Conservation (phyloP, 2,329 filamentous ascomycete genomes). For the Leptographium galeiforme region DNA sequence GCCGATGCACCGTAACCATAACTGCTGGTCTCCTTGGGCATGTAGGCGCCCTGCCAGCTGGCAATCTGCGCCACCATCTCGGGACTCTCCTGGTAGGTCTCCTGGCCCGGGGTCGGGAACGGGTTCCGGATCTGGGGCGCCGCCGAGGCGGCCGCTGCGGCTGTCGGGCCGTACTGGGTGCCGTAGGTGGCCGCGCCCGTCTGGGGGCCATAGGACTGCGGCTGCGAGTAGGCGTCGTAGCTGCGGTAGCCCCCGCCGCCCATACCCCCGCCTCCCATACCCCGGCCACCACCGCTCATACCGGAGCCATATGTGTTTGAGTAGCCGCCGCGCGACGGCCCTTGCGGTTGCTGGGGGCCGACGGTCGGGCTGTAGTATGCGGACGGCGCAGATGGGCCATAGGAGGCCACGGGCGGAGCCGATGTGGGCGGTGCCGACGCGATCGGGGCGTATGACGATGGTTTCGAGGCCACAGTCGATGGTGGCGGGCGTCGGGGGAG, state of each 20-base stretch:
- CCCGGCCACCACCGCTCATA: slow-evolving; percentile 13
- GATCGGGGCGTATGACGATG: slow-evolving; percentile 8
- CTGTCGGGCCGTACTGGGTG: slow-evolving; percentile 8
- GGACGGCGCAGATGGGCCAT: slow-evolving; percentile 4
- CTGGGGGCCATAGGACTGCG: slow-evolving; percentile 10
- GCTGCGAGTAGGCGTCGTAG: slow-evolving; percentile 9
- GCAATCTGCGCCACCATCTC: slow-evolving; percentile 86
- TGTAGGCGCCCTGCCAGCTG: slow-evolving; percentile 88
- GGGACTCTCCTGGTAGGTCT: slow-evolving; percentile 40
- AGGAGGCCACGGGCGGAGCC: slow-evolving; percentile 2
- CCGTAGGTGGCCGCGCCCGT: slow-evolving; percentile 13
- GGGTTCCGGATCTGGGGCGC: slow-evolving; percentile 68
- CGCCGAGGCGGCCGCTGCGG: slow-evolving; percentile 26
- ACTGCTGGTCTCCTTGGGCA: slow-evolving; percentile 36
- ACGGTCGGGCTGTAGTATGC: slow-evolving; percentile 4
- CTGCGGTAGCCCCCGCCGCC: slow-evolving; percentile 2
- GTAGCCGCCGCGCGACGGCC: slow-evolving; percentile 16
- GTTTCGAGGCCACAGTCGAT: not conserved
- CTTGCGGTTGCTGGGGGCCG: not conserved
- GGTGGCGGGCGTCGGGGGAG: slow-evolving; percentile 13
- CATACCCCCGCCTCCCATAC: slow-evolving; percentile 6
- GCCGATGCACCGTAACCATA: not conserved
- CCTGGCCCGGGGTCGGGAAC: slow-evolving; percentile 49
- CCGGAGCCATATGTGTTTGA: slow-evolving; percentile 20
- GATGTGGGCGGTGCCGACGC: slow-evolving; percentile 6